Evolutionary conservation across 768 basidiomycete genomes (phyloP).

Genomic region (Grammothele lineata): DNA sequence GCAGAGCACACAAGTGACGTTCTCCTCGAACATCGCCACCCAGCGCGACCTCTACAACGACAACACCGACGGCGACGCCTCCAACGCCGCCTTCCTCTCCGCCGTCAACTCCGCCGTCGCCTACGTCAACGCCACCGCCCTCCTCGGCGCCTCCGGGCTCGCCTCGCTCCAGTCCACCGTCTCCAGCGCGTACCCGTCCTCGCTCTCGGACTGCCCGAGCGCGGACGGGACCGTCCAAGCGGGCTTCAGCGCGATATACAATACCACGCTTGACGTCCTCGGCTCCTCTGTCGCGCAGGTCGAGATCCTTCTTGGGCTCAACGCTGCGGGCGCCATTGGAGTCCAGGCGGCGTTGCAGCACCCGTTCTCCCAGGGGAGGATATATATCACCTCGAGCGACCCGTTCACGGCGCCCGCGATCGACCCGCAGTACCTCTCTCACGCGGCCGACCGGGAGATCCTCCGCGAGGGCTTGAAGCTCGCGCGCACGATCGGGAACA

Average conservation of each 20-base stretch:
- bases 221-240: slow-evolving; percentile 40
- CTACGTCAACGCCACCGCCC: slow-evolving; percentile 49
- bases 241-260: slow-evolving; percentile 56
- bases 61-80: slow-evolving; percentile 13
- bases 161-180: slow-evolving; percentile 31
- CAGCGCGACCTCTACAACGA: slow-evolving; percentile 13
- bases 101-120: slow-evolving; percentile 63
- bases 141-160: slow-evolving; percentile 36
- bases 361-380: slow-evolving; percentile 58
- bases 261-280: slow-evolving; percentile 37
- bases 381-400: slow-evolving; percentile 56
- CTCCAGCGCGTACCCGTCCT: slow-evolving; percentile 27
- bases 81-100: slow-evolving; percentile 38
- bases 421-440: slow-evolving; percentile 62
- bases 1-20: slow-evolving; percentile 37
- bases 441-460: slow-evolving; percentile 44
- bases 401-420: slow-evolving; percentile 59
- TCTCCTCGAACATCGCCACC: slow-evolving; percentile 35
- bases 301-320: slow-evolving; percentile 50
- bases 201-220: slow-evolving; percentile 39
- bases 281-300: slow-evolving; percentile 43
- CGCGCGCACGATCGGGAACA: slow-evolving; percentile 49
- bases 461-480: slow-evolving; percentile 61
- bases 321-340: slow-evolving; percentile 39
- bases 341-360: slow-evolving; percentile 68